Evolutionary conservation across 2,329 filamentous ascomycete genomes (phyloP).

Genomic region (Pseudopyrenochaeta lycopersici): DNA sequence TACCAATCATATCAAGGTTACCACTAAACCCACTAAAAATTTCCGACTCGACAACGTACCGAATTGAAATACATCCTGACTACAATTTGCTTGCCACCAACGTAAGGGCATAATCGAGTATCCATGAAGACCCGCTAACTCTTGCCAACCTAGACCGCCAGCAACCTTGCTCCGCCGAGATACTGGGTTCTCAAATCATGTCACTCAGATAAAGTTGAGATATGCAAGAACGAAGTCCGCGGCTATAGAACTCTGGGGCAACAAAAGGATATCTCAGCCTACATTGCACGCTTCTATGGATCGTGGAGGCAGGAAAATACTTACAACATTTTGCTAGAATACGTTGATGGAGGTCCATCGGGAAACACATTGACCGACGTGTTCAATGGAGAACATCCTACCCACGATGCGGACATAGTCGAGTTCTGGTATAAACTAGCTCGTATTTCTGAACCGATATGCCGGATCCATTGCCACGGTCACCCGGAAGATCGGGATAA

Average conservation of each 20-base stretch:
- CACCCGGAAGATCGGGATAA: not conserved
- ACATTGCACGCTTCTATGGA: slow-evolving; percentile 23
- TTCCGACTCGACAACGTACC: slow-evolving; percentile 2
- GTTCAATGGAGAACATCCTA: slow-evolving; percentile 36
- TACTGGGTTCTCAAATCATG: slow-evolving; percentile 28
- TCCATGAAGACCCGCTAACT: too few species aligned
- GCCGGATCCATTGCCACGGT: slow-evolving; percentile 30
- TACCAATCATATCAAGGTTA: slow-evolving; percentile 12
- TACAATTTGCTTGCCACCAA: slow-evolving; percentile 15
- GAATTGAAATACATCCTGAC: slow-evolving; percentile 13
- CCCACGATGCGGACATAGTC: slow-evolving; percentile 27
- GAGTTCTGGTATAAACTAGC: slow-evolving; percentile 45
- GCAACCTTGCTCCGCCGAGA: not conserved
- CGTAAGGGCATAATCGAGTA: not conserved
- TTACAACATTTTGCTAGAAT: slow-evolving; percentile 50
- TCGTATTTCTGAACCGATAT: slow-evolving; percentile 36
- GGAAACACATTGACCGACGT: slow-evolving; percentile 42
- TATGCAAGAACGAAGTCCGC: slow-evolving; percentile 20
- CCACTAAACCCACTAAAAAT: slow-evolving; percentile 1
- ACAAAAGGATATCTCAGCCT: slow-evolving; percentile 2
- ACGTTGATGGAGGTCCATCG: slow-evolving; percentile 43
- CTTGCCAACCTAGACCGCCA: not conserved
- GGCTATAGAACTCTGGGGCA: slow-evolving; percentile 12
- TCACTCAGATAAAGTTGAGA: not conserved
- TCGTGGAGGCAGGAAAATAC: slow-evolving; percentile 22